Evolutionary conservation across 1,139 yeast genomes (phyloP).

Genomic region (Candida tunisiensis): DNA sequence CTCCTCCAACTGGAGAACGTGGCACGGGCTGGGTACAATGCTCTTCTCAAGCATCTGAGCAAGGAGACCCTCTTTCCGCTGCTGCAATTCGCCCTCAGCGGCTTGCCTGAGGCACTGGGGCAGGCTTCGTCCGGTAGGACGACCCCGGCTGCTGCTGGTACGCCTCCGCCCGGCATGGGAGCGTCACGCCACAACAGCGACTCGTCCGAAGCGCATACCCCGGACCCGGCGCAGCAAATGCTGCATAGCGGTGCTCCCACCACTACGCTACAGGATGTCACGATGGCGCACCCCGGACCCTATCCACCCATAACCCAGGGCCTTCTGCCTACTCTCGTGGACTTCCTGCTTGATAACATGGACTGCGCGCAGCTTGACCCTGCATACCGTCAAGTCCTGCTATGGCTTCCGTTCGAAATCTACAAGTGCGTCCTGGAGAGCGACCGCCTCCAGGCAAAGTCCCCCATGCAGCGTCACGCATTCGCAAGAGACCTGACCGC

Average conservation of each 20-base stretch:
- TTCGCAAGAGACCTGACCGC: constrained; percentile 14
- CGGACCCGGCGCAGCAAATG: no score
- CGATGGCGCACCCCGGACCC: constrained; percentile 13
- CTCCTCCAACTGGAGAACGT: constrained; percentile 15
- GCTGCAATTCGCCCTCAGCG: constrained; percentile 10
- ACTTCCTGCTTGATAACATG: constrained; percentile 10
- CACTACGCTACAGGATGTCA: constrained; percentile 5
- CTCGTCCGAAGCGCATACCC: background rate
- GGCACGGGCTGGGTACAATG: constrained; percentile 12
- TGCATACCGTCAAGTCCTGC: constrained; percentile 7
- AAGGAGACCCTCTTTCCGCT: constrained; percentile 10
- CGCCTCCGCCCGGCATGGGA: background rate
- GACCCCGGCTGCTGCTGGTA: no score
- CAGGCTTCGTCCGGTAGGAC: no score
- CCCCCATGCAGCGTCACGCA: constrained; percentile 15
- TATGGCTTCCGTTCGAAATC: constrained; percentile 12
- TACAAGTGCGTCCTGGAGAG: constrained; percentile 15
- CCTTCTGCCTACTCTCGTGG: constrained; percentile 10
- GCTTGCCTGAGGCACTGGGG: background rate
- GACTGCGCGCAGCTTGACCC: constrained; percentile 8
- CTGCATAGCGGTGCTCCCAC: background rate
- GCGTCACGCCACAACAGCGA: background rate
- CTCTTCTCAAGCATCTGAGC: constrained; percentile 7
- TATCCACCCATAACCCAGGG: constrained; percentile 17
- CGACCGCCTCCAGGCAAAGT: constrained; percentile 10